These are phyloP conservation scores for Aspergillus avenaceus DNA, from an alignment of 495 filamentous ascomycete genomes.

Conservation along the genomic window DNA sequence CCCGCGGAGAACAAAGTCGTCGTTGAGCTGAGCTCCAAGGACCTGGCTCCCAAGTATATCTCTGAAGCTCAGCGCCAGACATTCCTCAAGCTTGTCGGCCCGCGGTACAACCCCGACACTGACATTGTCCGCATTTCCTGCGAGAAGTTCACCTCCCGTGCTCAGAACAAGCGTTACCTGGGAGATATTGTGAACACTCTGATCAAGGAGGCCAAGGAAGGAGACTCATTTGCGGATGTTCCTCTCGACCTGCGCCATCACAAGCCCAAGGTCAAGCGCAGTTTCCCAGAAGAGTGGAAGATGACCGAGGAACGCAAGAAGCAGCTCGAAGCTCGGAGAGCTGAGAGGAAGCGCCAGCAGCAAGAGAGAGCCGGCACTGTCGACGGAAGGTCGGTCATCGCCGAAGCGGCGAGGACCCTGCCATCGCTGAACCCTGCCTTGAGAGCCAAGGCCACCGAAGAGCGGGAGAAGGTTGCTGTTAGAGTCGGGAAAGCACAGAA, in stretches of 20 bases:
- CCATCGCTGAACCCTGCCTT: conserved; percentile 35
- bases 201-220: conserved; percentile 73
- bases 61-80: conserved; percentile 66
- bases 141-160: conserved; percentile 79
- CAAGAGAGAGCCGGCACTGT: conserved; percentile 24
- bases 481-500: conserved; percentile 24
- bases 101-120: conserved; percentile 86
- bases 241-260: conserved; percentile 90
- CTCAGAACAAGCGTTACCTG: conserved; percentile 95
- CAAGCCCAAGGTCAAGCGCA: conserved; percentile 58
- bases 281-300: conserved; percentile 78
- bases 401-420: conserved; percentile 26
- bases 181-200: conserved; percentile 71
- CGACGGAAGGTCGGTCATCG: conserved; percentile 37
- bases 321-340: conserved; percentile 57
- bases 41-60: conserved; percentile 58
- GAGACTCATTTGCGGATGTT: conserved; percentile 81
- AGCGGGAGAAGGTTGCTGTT: conserved; percentile 39
- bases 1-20: conserved; percentile 91
- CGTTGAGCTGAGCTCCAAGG: conserved; percentile 72
- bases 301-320: conserved; percentile 65
- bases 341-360: conserved; percentile 31
- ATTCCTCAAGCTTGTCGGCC: conserved; percentile 79
- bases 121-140: conserved; percentile 85
- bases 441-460: conserved; percentile 26